Base-by-base conservation (phyloP, 2,329 filamentous ascomycete genomes). In the Phaeoacremonium minimum region DNA sequence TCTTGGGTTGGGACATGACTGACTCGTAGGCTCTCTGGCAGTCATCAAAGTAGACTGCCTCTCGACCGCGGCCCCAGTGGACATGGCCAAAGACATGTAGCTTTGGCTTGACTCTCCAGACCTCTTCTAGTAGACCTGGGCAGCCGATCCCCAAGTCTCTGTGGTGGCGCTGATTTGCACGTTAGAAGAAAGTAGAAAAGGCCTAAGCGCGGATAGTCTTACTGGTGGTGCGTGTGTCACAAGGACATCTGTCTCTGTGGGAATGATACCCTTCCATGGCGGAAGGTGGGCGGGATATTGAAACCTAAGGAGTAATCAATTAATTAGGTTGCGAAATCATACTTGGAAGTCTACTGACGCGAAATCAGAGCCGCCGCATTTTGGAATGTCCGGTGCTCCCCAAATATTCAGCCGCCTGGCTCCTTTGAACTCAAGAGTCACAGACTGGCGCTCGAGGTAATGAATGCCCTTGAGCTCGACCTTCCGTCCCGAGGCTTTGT, bases 81-180 rank as follows among this genome's bases (percentile, higher is more conserved):
- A 90, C 75, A 59, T 95, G 89, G 1, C 88, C 89, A 56, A 93
- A 95, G 32, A 95, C 74, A 58, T 95, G 87, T 12, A 95, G 64
- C 11, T 68, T 68, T 0, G 89, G 89, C 43, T 77, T 80, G 9
- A 88, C 78, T 22, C 84, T 76, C 80, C 84, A 87, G 14, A 85
- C 60, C 51, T 94, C 88, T 12, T 69, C 61, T 6, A 91, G 69
- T 6, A 95, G 71, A 38, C 76, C 73, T 6, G 80, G 75, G 46
- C 85, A 90, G 37, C 87, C 88, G 30, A 88, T 64, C 4, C 72
- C 78, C 34, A 80, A 72, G 46, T 83, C 83, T 20, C 81, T 68
- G 54, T 95, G 87, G 52, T 79, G 71, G 56, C 77, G 77, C 71
- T 77, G 38, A 11, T 7, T 6, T 18, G 30, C 11, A 28, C 9